Evolutionary conservation across 306 rosid genomes (phyloP), one percentile per base, ranked within the genome.

Genomic region (Cyclanthera cordifolia): DNA sequence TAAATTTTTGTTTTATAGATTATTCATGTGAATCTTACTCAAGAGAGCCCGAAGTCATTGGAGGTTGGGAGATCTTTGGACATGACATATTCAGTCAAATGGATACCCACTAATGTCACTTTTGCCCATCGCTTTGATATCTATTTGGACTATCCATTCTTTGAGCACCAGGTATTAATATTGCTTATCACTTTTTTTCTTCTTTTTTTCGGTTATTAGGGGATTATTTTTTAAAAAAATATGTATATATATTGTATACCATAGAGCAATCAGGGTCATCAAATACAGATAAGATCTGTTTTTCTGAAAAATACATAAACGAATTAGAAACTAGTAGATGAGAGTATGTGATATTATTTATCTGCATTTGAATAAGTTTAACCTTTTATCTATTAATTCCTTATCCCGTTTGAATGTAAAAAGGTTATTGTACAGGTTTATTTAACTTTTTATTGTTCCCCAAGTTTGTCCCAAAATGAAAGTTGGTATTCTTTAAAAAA

Each of bases 121-220:
- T 92, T 84, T 51, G 95, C 85, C 24, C 96, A 86, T 58, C 90
- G 98, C 25, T 92, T 92, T 83, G 96, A 92, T 83, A 90, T 89
- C 55, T 92, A 92, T 75, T 76, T 92, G 85, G 98, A 92, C 74
- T 89, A 92, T 71, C 98, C 98, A 1, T 92, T 92, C 75, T 92
- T 92, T 56, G 98, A 92, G 83, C 96, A 89, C 75, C 98, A 92
- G 91, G 98, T 92, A 60, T 27, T 39, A 14, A 0, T 2, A 15
- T 64, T 48, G 39, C 28, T 59, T 46, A 41, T 24, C 25, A 11
- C 25, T 17, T 0, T 16, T 4, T 41, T 54, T 45, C 2, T 34
- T 34, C 41, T 9, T 4, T n/a, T 19, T 25, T 54, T 2, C 60
- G 24, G 17, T 24, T 17, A 3, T 55, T 55, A 23, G 61, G 17